Evolutionary conservation across 495 filamentous ascomycete species (phyloP).

Genomic region (Jackrogersella minutella): DNA sequence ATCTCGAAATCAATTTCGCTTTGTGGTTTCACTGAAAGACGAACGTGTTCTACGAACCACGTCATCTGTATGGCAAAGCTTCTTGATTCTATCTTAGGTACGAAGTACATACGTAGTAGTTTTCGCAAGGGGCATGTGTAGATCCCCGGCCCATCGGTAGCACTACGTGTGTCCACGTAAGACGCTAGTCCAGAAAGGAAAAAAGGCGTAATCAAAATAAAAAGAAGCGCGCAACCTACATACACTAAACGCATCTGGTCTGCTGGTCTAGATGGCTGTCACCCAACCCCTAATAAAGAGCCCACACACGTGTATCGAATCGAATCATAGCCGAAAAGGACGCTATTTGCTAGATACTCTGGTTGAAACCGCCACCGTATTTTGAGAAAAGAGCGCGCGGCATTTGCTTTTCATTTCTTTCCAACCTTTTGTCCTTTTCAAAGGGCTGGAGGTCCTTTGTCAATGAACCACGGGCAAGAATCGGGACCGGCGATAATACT

Average conservation of each 20-base stretch:
- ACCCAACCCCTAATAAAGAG: constrained; percentile 23
- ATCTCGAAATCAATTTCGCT: constrained; percentile 28
- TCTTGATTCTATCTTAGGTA: neutral
- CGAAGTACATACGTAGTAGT: neutral
- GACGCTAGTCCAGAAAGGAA: constrained; percentile 26
- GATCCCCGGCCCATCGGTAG: constrained; percentile 22
- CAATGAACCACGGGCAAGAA: neutral
- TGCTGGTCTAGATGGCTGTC: constrained; percentile 20
- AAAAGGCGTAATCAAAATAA: constrained; percentile 21
- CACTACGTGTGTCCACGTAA: constrained; percentile 36
- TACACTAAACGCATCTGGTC: too few species aligned
- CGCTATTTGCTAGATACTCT: neutral
- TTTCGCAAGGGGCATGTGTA: constrained; percentile 21
- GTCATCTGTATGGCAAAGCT: constrained; percentile 28
- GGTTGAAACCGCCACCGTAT: constrained; percentile 34
- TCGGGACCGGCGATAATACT: constrained; percentile 2
- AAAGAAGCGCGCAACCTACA: constrained; percentile 10
- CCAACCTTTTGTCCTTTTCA: too few species aligned
- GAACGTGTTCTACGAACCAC: constrained; percentile 24
- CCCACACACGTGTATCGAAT: constrained; percentile 37
- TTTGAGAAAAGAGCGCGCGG: constrained; percentile 27
- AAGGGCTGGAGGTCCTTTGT: neutral
- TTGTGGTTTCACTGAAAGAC: constrained; percentile 5
- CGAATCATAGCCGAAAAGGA: constrained; percentile 14
- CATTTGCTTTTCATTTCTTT: constrained; percentile 10